These are phyloP conservation scores for Leucaena leucocephala DNA, from an alignment of 306 rosid species.

Conservation along the genomic window DNA sequence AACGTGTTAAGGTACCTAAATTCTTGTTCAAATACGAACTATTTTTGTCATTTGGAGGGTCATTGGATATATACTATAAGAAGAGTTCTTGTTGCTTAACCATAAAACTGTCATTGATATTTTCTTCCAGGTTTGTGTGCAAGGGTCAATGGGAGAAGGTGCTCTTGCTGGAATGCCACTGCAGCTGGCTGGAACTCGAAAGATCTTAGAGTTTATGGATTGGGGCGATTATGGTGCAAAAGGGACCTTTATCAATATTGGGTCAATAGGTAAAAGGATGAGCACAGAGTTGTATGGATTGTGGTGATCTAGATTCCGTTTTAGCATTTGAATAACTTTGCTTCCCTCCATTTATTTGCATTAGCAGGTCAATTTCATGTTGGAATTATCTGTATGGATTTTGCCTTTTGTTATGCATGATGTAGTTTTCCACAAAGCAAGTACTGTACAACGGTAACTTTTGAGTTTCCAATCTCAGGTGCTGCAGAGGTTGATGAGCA, in stretches of 20 bases:
- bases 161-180: conserved; percentile 97
- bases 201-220: conserved; percentile 93
- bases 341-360: conserved; percentile 24
- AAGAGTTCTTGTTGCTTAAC: conserved; percentile 22
- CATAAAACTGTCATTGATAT: conserved; percentile 28
- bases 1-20: conserved; percentile 72
- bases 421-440: conserved; percentile 20
- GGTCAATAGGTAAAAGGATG: conserved; percentile 75
- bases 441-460: conserved; percentile 27
- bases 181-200: conserved; percentile 92
- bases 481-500: conserved; percentile 82
- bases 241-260: conserved; percentile 84
- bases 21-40: conserved; percentile 34
- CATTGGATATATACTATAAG: conserved; percentile 12
- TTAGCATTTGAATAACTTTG: neutral
- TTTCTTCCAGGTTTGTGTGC: conserved; percentile 83
- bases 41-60: conserved; percentile 24
- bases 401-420: conserved; percentile 10
- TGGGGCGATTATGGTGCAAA: conserved; percentile 96
- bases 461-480: conserved; percentile 61
- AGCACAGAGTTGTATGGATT: conserved; percentile 29
- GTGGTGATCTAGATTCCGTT: conserved; percentile 29
- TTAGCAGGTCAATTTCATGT: conserved; percentile 21
- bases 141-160: conserved; percentile 99
- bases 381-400: conserved; percentile 17